Percentiles rank a stretch among this genome's conserved stretches.
Evolutionary conservation across 768 basidiomycete genomes (phyloP).

Genomic region (Rubroboletus satanas): DNA sequence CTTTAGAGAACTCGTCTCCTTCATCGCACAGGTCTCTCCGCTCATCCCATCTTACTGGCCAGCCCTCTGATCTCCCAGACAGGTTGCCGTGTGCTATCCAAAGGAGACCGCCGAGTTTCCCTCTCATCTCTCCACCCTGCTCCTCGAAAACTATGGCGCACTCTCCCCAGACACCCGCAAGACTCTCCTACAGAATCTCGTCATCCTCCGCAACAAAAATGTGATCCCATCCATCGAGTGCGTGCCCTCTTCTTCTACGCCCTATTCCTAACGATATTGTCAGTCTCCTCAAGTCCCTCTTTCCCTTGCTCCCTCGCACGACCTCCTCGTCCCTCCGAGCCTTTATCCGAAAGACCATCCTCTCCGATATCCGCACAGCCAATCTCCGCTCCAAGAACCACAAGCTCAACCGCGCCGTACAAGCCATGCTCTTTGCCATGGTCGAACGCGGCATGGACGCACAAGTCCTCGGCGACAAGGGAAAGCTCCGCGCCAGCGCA

Average conservation of each 20-base stretch:
- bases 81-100: slow-evolving; percentile 73
- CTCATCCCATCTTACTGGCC: no score
- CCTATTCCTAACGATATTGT: slow-evolving; percentile 1
- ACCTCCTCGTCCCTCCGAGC: slow-evolving; percentile 79
- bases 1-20: slow-evolving; percentile 84
- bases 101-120: slow-evolving; percentile 86
- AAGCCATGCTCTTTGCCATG: slow-evolving; percentile 95
- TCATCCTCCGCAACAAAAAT: slow-evolving; percentile 89
- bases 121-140: slow-evolving; percentile 67
- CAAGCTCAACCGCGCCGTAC: slow-evolving; percentile 93
- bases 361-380: slow-evolving; percentile 88
- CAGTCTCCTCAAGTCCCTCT: slow-evolving; percentile 87
- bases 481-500: slow-evolving; percentile 51
- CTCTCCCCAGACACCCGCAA: slow-evolving; percentile 80
- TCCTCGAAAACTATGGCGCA: slow-evolving; percentile 73
- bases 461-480: slow-evolving; percentile 81
- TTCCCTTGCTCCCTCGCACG: slow-evolving; percentile 92
- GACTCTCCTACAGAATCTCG: slow-evolving; percentile 83
- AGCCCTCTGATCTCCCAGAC: neutral
- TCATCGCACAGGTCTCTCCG: slow-evolving; percentile 64
- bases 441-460: slow-evolving; percentile 87
- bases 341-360: slow-evolving; percentile 89
- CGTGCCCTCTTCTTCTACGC: slow-evolving; percentile 26
- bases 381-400: slow-evolving; percentile 88
- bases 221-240: slow-evolving; percentile 92